Base-by-base conservation (phyloP, 768 basidiomycete species). In the Podaxis sp. region DNA sequence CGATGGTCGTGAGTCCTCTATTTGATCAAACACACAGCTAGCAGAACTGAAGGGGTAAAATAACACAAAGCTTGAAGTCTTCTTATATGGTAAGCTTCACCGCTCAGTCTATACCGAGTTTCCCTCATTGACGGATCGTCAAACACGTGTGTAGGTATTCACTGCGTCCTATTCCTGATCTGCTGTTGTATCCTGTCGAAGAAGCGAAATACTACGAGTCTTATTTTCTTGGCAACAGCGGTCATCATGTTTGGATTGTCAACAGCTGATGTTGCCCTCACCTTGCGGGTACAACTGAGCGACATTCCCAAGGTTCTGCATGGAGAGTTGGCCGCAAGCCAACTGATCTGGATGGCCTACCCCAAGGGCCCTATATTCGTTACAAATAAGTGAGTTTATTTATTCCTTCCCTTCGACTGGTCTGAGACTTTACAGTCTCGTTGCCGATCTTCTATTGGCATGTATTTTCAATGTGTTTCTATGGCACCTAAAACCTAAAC, bases 331-430 rank as follows among this genome's bases (percentile, higher is more conserved):
- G 62, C 37, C 6, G 67, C 69, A 17, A 46, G 56, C 3, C 36
- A 69, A 13, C 61, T 62, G 17, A 67, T 71, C 54, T 58, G 61
- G 20, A 60, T 67, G 17, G 40, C 74, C 28, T 67, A 70, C 24
- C 73, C 75, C 0, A 77, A 77, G 56, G 75, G 72, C 28, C 69
- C 72, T 44, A 66, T 79, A 17, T 77, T 75, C 64, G 72, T 77
- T 10, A 72, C 76, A 22, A 79, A 78, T 59, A 77, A 75, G 77
- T 79, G 60, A 61, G 76, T 67, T 6, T 22, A 7, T 28, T 30
- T 30, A 30, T 50, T 58, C 11, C 17, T 17, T 40, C 17, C n/a
- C n/a, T 40, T 40, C 36, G 17, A 11, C 17, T n/a, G 48, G 5
- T 51, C 28, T 51, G 20, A 7, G 17, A 30, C 28, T 24, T 22